phyloP scores from a whole-genome alignment of 2,329 filamentous ascomycete genomes.

The Calonectria crousiana region DNA sequence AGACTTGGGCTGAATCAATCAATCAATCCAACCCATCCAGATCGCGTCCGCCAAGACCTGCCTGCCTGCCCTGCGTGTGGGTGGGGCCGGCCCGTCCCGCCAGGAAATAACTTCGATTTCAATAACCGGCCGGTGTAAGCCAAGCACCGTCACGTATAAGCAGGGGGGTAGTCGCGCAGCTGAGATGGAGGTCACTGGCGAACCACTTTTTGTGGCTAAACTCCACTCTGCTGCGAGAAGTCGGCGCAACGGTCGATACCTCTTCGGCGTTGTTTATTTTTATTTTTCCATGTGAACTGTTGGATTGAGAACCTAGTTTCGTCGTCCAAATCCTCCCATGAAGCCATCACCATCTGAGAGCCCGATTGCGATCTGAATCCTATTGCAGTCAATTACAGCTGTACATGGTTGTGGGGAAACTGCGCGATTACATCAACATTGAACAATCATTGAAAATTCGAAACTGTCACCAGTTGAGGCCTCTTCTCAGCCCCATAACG shows the following conservation, averaged over 20 bases:
- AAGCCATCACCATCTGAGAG: background rate
- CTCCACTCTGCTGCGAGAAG: background rate
- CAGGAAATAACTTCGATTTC: background rate
- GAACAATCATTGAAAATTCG: background rate
- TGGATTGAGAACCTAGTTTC: background rate
- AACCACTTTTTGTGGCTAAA: background rate
- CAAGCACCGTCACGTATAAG: background rate
- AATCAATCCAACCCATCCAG: background rate
- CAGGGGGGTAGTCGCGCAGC: background rate
- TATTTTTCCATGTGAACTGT: background rate
- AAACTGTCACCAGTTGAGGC: background rate
- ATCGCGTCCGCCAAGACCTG: background rate
- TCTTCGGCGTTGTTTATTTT: background rate
- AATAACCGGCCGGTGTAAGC: background rate
- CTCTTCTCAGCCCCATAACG: no score
- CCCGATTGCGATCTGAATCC: background rate
- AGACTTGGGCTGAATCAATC: background rate
- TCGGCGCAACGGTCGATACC: background rate
- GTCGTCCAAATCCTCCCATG: background rate
- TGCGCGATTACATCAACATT: background rate
- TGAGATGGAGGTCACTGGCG: background rate
- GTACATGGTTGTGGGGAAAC: background rate
- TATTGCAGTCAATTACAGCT: background rate
- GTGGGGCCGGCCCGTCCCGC: background rate
- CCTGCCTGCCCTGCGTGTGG: background rate